Percentiles rank a stretch among this genome's conserved stretches.
These are phyloP conservation scores for Arabidopsis arenosa DNA, from an alignment of 345 rosid genomes.

Conservation along the genomic window DNA sequence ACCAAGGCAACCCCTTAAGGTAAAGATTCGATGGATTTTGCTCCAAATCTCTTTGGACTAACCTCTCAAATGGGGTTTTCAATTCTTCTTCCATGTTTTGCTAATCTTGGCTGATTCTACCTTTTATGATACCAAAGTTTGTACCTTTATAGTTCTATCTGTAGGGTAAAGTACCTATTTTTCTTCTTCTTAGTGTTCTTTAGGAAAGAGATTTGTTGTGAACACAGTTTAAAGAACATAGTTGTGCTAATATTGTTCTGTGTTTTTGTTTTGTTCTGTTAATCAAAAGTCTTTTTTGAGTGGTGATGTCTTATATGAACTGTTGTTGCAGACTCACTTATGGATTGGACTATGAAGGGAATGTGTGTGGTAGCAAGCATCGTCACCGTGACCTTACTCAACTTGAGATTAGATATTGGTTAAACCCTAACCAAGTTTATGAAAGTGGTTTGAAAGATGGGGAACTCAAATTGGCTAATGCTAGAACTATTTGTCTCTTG, in stretches of 20 bases:
- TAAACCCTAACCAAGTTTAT: conserved; percentile 96
- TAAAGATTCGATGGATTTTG: conserved; percentile 26
- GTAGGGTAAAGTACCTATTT: conserved; percentile 18
- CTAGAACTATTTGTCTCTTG: conserved; percentile 85
- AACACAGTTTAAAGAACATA: background rate
- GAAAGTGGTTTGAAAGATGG: conserved; percentile 86
- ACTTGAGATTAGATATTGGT: conserved; percentile 86
- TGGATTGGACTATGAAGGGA: conserved; percentile 96
- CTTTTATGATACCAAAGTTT: conserved; percentile 17
- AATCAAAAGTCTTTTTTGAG: background rate
- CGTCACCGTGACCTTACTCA: conserved; percentile 73
- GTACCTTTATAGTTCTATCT: conserved; percentile 26
- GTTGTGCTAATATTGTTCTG: background rate
- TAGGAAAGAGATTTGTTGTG: conserved; percentile 32
- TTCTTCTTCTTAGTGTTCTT: conserved; percentile 24
- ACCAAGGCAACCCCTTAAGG: conserved; percentile 91
- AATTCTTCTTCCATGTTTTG: conserved; percentile 9
- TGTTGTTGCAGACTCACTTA: conserved; percentile 78
- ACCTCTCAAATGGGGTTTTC: no score
- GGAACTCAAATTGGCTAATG: conserved; percentile 70
- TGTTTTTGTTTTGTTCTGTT: background rate
- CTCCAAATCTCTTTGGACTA: conserved; percentile 20
- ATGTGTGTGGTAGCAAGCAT: conserved; percentile 87
- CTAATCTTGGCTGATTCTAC: conserved; percentile 1
- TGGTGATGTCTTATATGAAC: conserved; percentile 16